Evolutionary conservation across 306 rosid genomes (phyloP).

Genomic region (Delonix regia): DNA sequence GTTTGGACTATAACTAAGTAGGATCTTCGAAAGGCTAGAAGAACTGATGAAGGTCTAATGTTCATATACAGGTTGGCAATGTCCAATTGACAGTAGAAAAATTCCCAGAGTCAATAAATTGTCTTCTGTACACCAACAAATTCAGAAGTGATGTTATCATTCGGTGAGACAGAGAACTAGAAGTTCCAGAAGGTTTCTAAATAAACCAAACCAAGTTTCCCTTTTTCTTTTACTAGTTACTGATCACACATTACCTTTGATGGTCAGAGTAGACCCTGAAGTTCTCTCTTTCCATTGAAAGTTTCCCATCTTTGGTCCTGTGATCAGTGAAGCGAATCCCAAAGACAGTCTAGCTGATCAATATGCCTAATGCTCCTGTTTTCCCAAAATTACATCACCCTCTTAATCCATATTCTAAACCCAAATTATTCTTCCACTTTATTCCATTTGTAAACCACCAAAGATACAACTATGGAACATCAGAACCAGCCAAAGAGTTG

Average conservation of each 20-base stretch:
- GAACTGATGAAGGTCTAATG: not conserved
- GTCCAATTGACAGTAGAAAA: not conserved
- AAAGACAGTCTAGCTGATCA: not conserved
- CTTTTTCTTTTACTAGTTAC: not conserved
- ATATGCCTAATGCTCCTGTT: not conserved
- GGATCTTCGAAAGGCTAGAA: not conserved
- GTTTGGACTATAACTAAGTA: not conserved
- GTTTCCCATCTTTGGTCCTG: not conserved
- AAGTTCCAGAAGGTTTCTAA: not conserved
- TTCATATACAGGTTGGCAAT: not conserved
- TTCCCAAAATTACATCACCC: not conserved
- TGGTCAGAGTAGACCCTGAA: not conserved
- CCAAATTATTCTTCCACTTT: too few species aligned
- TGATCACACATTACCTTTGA: not conserved
- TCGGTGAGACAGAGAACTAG: not conserved
- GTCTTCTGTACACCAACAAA: not conserved
- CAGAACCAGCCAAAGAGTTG: not conserved
- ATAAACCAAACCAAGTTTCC: not conserved
- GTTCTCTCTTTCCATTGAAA: not conserved
- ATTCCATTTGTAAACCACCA: not conserved
- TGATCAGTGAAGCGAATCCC: not conserved
- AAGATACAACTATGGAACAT: not conserved
- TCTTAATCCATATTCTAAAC: not conserved
- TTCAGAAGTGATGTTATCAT: not conserved
- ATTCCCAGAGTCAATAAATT: not conserved